Conservation (phyloP, 108 stramenopile species). For the Fragilaria crotonensis region DNA sequence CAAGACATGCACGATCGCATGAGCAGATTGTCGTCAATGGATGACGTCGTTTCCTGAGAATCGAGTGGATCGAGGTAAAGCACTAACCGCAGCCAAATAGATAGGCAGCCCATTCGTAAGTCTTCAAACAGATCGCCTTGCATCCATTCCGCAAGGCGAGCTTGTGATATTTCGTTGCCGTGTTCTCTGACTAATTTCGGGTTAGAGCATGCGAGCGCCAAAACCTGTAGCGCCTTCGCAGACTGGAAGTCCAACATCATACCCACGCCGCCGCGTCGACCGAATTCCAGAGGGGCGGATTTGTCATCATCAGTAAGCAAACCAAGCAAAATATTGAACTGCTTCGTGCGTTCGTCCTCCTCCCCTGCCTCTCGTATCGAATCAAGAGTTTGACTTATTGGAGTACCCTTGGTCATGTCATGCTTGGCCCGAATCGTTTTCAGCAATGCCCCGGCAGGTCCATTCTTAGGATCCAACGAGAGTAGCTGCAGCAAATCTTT, state of each 20-base stretch:
- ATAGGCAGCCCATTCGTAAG: neutral
- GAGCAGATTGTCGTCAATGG: neutral
- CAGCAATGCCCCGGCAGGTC: constrained; percentile 54
- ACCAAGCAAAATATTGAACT: constrained; percentile 44
- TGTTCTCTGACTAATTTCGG: neutral
- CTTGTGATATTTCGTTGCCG: neutral
- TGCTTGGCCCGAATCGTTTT: constrained; percentile 46
- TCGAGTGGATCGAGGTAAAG: constrained; percentile 63
- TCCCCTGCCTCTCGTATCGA: constrained; percentile 10
- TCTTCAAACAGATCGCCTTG: neutral
- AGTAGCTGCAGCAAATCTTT: constrained; percentile 60
- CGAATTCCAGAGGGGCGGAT: constrained; percentile 62
- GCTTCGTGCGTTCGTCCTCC: constrained; percentile 19
- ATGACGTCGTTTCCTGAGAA: constrained; percentile 25
- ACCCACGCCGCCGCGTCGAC: constrained; percentile 49
- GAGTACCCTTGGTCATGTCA: constrained; percentile 38
- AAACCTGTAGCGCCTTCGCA: neutral
- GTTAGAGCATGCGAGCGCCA: constrained; percentile 1
- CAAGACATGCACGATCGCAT: neutral
- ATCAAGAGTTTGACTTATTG: constrained; percentile 36
- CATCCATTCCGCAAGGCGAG: neutral
- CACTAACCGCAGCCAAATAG: constrained; percentile 55
- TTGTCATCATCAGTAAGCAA: constrained; percentile 46
- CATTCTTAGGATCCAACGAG: constrained; percentile 58
- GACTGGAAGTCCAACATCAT: constrained; percentile 27